Base-by-base conservation (phyloP, 257 asterid genomes). In the Ophiorrhiza pumila region DNA sequence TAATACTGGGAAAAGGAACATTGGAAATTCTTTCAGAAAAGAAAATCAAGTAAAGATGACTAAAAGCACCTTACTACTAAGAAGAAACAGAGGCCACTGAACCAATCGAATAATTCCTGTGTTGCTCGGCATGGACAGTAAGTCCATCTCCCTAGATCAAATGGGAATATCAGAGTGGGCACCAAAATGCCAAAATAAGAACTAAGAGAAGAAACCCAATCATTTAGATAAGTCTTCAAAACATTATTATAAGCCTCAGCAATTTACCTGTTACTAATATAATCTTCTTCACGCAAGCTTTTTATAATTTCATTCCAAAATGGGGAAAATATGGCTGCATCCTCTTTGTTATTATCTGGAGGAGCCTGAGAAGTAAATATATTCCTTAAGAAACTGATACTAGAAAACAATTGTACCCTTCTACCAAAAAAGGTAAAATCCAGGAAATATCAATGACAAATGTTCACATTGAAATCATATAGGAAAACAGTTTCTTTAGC, bases 21-120 rank as follows among this genome's bases (percentile, higher is more conserved):
- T 29, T 70, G 32, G 10, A 68, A 72, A 75, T 14, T 27, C 27
- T n/a, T 75, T 67, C 12, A 45, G 55, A 31, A 29, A 58, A 52
- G 25, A 52, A 5, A 32, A 41, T 74, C 7, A 17, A 22, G 67
- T 78, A 56, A 32, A 49, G 49, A 69, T 32, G 73, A 65, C 64
- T 61, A 59, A 79, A 74, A 74, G 62, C 74, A 94, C 99, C 98
- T 95, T 95, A 78, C 99, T 92, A 62, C 99, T 90, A 60, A 95
- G 89, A 79, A 95, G 98, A 78, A 95, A 95, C 73, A 95, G 93
- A 32, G 99, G 99, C 99, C 99, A 95, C 72, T 95, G 99, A 45
- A 95, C 99, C 79, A 95, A 86, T 80, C 75, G 79, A 76, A 95
- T 79, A 83, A 92, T 95, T 81, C 99, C 99, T 56, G 76, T 79